phyloP scores from a whole-genome alignment of 208 protist genomes.

The Kentomonas sorsogonicus region DNA sequence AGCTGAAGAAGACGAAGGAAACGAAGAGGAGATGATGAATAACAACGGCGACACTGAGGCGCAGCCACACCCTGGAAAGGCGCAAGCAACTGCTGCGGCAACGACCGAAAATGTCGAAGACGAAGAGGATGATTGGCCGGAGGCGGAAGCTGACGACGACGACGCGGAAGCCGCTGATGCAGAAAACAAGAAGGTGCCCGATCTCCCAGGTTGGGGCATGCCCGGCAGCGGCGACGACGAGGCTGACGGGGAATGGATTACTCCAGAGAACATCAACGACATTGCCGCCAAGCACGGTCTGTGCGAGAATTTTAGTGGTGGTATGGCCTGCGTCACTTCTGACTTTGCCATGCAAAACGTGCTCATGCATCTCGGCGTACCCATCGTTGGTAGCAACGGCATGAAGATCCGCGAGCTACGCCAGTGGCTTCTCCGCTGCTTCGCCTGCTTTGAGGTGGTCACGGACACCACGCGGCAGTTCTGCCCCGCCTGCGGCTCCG shows the following conservation, averaged over 20 bases:
- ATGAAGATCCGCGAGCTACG: slow-evolving; percentile 86
- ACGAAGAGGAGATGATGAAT: neutral
- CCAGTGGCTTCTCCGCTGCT: slow-evolving; percentile 88
- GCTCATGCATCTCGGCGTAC: slow-evolving; percentile 87
- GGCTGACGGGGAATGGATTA: slow-evolving; percentile 90
- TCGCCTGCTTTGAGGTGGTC: slow-evolving; percentile 79
- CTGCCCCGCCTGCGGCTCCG: slow-evolving; percentile 81
- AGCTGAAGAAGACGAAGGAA: slow-evolving; percentile 28
- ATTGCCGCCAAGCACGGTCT: neutral
- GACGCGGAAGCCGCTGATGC: neutral
- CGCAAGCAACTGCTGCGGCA: too few species aligned
- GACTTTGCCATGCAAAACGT: slow-evolving; percentile 96
- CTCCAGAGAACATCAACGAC: slow-evolving; percentile 82
- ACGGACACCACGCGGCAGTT: slow-evolving; percentile 91
- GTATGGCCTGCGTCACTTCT: slow-evolving; percentile 91
- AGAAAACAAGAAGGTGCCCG: neutral
- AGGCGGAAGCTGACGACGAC: slow-evolving; percentile 35
- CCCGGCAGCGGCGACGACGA: slow-evolving; percentile 26
- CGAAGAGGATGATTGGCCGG: slow-evolving; percentile 12
- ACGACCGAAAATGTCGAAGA: slow-evolving; percentile 16
- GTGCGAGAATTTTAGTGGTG: slow-evolving; percentile 46
- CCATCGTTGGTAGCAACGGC: slow-evolving; percentile 80
- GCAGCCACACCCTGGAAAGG: too few species aligned
- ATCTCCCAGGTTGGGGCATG: neutral
- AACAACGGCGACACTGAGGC: slow-evolving; percentile 34